Percentiles rank a stretch among this genome's conserved stretches.
These are phyloP conservation scores for Talaromyces adpressus DNA, from an alignment of 495 filamentous ascomycete genomes.

Conservation along the genomic window DNA sequence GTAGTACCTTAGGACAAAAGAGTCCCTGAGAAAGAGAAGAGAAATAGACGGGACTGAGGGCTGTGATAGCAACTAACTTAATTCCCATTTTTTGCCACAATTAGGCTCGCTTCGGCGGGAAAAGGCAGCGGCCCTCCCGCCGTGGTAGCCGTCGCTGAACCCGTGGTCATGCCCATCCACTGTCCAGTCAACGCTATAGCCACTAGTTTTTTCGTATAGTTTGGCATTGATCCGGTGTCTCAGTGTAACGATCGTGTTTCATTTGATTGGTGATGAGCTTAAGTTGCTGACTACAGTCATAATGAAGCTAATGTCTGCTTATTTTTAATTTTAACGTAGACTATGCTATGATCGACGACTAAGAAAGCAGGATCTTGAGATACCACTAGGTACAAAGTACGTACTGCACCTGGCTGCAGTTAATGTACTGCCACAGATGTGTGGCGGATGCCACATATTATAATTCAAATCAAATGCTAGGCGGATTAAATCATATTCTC, in stretches of 20 bases:
- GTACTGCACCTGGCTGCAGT: too few species aligned
- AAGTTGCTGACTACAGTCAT: not conserved
- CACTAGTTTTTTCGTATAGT: not conserved
- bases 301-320: not conserved
- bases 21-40: not conserved
- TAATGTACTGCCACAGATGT: too few species aligned
- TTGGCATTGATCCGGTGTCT: not conserved
- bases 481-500: not conserved
- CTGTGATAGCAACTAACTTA: not conserved
- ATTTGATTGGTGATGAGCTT: not conserved
- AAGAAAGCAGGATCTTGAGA: too few species aligned
- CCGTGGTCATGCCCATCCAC: not conserved
- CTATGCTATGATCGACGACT: not conserved
- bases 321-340: not conserved
- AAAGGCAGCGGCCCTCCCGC: slow-evolving; percentile 1
- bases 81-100: slow-evolving; percentile 1
- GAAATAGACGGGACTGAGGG: not conserved
- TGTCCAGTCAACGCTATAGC: not conserved
- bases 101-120: slow-evolving; percentile 2
- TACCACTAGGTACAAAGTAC: not conserved
- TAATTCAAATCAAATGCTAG: not conserved
- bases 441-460: not conserved
- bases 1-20: slow-evolving; percentile 5
- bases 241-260: not conserved
- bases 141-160: not conserved